Percentiles rank a stretch among this genome's conserved stretches.
Evolutionary conservation across 1,139 yeast genomes (phyloP).

Genomic region (Arxiozyma heterogenica): DNA sequence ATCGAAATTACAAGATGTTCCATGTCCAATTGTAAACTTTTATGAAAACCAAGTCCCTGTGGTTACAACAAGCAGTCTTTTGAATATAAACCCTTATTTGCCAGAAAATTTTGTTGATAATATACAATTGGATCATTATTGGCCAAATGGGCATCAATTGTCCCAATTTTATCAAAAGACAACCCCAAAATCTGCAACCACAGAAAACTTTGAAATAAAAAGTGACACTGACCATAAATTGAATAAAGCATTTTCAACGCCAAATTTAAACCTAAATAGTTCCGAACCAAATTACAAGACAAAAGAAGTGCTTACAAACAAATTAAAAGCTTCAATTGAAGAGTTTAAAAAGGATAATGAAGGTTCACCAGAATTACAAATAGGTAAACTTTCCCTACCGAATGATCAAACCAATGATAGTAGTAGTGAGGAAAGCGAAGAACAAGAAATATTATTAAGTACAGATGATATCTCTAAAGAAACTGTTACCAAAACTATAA

Average conservation of each 20-base stretch:
- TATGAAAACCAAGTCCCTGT: slow-evolving; percentile 7
- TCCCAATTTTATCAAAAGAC: background rate
- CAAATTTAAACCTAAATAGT: background rate
- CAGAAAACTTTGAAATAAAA: too few species aligned
- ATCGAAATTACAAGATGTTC: slow-evolving; percentile 47
- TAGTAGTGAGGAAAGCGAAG: slow-evolving; percentile 1
- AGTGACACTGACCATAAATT: background rate
- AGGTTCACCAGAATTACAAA: background rate
- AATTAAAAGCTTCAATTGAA: background rate
- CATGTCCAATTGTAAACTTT: slow-evolving; percentile 40
- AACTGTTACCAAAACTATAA: background rate
- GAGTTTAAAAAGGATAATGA: background rate
- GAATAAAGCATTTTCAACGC: background rate
- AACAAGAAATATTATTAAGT: background rate
- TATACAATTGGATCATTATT: background rate
- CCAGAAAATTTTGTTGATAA: background rate
- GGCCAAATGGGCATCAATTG: background rate
- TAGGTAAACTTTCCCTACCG: slow-evolving; percentile 1
- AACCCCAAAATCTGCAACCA: background rate
- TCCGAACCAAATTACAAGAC: background rate
- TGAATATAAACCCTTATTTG: background rate
- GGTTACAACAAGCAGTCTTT: background rate
- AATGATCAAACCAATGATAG: background rate
- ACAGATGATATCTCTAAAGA: background rate
- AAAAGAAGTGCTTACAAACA: background rate